Base-by-base conservation (phyloP, 176 grass and related monocot species). In the Calamus simplicifolius region DNA sequence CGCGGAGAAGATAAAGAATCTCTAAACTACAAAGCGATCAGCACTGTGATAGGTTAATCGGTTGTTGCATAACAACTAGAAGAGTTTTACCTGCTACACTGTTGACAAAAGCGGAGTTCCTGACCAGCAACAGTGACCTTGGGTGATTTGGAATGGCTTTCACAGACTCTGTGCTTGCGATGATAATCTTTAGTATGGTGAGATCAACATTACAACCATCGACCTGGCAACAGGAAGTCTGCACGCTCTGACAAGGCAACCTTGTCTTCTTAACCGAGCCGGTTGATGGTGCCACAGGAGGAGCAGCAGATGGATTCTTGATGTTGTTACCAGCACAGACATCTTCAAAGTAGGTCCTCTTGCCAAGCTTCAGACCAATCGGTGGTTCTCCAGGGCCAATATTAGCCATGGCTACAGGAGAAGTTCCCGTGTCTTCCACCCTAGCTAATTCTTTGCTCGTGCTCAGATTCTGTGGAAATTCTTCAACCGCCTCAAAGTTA, bases 91-190 rank as follows among this genome's bases (percentile, higher is more conserved):
- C 83, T 81, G 66, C 88, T 93, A 79, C 88, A 93, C 80, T 93
- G 88, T 75, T 93, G 88, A 66, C 88, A 93, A 72, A 93, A 93
- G 48, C 88, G 77, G 69, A 81, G 80, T 68, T 93, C 88, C 35
- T 75, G 80, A 67, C 88, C 88, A 56, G 80, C 83, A 62, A 93
- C 83, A 50, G 87, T 58, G 28, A 93, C 88, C 69, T 79, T 79
- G 67, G 88, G 83, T 25, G 49, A 86, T 73, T 87, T 93, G 57
- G 80, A 78, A 63, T 93, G 88, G 31, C 77, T 73, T 73, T 80
- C 88, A 60, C 88, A 93, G 57, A 93, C 88, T 58, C 88, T 85
- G 64, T 93, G 88, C 83, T 93, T 93, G 61, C 88, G 81, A 57
- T 93, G 84, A 76, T 93, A 93, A 12, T 79, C 76, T 59, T 93